Conservation (phyloP, 164 flowering plant genomes). For the Amborella trichopoda region DNA sequence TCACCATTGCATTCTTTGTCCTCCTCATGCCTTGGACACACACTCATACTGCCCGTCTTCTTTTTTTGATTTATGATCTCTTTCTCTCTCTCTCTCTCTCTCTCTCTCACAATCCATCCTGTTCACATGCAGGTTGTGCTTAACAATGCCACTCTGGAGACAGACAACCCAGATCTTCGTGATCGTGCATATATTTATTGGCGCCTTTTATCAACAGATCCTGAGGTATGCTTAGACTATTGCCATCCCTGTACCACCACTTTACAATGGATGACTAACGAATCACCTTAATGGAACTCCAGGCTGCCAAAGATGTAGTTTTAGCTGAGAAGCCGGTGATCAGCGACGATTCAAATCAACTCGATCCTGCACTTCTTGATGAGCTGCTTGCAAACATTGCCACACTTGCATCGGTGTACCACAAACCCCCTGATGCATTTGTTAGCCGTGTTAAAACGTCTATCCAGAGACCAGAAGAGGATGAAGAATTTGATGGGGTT, state of each 20-base stretch:
- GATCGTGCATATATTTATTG: constrained; percentile 99
- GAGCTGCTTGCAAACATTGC: constrained; percentile 98
- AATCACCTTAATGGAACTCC: constrained; percentile 5
- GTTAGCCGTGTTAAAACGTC: constrained; percentile 78
- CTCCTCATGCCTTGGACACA: too few species aligned
- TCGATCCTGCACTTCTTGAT: constrained; percentile 86
- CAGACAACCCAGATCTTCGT: constrained; percentile 96
- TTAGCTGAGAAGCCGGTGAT: constrained; percentile 99
- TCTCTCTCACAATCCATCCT: too few species aligned
- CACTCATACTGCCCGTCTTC: too few species aligned
- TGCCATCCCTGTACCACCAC: background rate
- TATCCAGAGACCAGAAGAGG: constrained; percentile 77
- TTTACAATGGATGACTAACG: background rate
- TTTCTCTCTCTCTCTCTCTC: too few species aligned
- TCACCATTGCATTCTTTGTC: too few species aligned
- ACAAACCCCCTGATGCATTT: constrained; percentile 94
- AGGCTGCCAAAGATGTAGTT: constrained; percentile 99
- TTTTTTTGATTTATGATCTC: too few species aligned
- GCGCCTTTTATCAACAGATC: constrained; percentile 99
- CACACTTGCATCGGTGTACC: constrained; percentile 94
- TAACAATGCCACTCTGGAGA: constrained; percentile 98
- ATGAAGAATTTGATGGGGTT: constrained; percentile 78
- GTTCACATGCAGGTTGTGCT: constrained; percentile 74
- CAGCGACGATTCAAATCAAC: constrained; percentile 91
- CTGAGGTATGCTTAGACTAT: constrained; percentile 50